A percentile compares a stretch with the other conserved stretches of the same genome.
Evolutionary conservation across 1,284 basidiomycete species (phyloP).

Genomic region (Wallemia mellicola): DNA sequence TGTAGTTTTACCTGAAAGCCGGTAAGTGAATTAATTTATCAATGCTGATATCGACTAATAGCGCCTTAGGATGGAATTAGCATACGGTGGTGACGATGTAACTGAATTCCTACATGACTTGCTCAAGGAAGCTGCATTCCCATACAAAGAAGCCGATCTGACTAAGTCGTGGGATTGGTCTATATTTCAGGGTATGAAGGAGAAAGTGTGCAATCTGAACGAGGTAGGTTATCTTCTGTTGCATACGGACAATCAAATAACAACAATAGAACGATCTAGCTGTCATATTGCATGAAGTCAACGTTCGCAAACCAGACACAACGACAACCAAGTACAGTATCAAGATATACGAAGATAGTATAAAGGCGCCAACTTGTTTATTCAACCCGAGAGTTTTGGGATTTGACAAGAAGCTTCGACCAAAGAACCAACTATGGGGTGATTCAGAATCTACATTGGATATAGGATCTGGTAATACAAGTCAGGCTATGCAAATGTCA

Average conservation of each 20-base stretch:
- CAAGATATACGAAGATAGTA: constrained; percentile 80
- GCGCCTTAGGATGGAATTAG: constrained; percentile 48
- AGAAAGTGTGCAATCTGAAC: constrained; percentile 43
- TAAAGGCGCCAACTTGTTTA: constrained; percentile 67
- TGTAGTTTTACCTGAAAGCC: constrained; percentile 53
- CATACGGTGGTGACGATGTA: constrained; percentile 77
- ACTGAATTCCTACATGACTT: constrained; percentile 61
- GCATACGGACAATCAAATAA: background rate
- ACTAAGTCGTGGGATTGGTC: constrained; percentile 50
- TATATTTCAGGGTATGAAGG: constrained; percentile 64
- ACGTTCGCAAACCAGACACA: constrained; percentile 41
- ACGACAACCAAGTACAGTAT: constrained; percentile 64
- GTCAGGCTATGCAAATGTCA: background rate
- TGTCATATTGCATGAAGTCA: constrained; percentile 63
- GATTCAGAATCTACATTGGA: background rate
- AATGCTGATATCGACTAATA: too few species aligned
- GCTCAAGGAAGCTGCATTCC: constrained; percentile 52
- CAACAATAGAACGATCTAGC: constrained; percentile 42
- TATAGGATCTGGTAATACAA: background rate
- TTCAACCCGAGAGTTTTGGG: background rate
- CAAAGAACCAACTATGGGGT: background rate
- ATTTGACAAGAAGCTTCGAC: background rate
- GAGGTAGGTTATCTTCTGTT: constrained; percentile 27
- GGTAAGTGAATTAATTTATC: too few species aligned
- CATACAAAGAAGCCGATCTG: constrained; percentile 55